phyloP scores from a whole-genome alignment of 2,329 filamentous ascomycete species.

The Fusarium sublunatum region DNA sequence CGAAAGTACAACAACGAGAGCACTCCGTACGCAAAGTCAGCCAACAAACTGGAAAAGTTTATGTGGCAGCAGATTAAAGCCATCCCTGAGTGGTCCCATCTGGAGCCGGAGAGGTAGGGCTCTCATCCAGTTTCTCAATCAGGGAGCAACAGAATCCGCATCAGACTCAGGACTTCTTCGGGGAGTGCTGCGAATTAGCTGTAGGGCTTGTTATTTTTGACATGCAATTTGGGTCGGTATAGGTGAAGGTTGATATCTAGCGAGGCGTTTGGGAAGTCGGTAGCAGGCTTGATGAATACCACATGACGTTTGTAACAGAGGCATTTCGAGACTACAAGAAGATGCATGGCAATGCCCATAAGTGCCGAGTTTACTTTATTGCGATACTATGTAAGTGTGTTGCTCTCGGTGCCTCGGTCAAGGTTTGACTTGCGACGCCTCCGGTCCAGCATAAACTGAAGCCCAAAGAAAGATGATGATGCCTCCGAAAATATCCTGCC shows the following conservation, averaged over 20 bases:
- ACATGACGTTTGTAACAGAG: neutral
- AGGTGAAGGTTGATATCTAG: slow-evolving; percentile 8
- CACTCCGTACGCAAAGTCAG: slow-evolving; percentile 94
- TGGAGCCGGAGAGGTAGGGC: slow-evolving; percentile 61
- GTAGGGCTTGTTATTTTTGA: neutral
- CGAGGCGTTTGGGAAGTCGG: slow-evolving; percentile 36
- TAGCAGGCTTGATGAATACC: slow-evolving; percentile 12
- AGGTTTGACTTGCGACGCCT: too few species aligned
- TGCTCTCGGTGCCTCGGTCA: too few species aligned
- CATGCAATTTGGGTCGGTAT: slow-evolving; percentile 5
- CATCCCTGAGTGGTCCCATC: slow-evolving; percentile 89
- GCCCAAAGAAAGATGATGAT: too few species aligned
- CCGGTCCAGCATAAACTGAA: too few species aligned
- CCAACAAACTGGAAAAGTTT: slow-evolving; percentile 90
- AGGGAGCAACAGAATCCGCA: slow-evolving; percentile 22
- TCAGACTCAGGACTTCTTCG: slow-evolving; percentile 9
- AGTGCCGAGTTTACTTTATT: neutral
- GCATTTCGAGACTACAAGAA: too few species aligned
- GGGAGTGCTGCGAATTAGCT: slow-evolving; percentile 1
- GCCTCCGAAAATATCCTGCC: too few species aligned
- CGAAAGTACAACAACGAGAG: slow-evolving; percentile 96
- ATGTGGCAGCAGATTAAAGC: slow-evolving; percentile 95
- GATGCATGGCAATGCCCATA: neutral
- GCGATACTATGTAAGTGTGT: too few species aligned
- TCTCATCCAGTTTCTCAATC: slow-evolving; percentile 25